A percentile compares a stretch with the other conserved stretches of the same genome.
phyloP scores from a whole-genome alignment of 768 basidiomycete species.

The Trametes maxima region DNA sequence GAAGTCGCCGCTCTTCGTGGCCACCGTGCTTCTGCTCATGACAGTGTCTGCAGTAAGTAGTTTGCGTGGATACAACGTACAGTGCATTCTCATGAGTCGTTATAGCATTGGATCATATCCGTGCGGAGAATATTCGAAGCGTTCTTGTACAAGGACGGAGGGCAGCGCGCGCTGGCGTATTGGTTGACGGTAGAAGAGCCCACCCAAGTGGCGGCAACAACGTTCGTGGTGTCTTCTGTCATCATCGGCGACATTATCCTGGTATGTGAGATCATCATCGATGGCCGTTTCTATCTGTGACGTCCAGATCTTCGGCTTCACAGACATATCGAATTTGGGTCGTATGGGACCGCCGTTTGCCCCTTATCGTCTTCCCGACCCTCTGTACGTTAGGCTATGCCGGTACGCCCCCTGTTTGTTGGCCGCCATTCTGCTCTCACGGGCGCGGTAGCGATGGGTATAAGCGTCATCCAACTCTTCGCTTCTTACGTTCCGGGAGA shows the following conservation, averaged over 20 bases:
- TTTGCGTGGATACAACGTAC: background rate
- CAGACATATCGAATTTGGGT: constrained; percentile 18
- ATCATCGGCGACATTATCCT: constrained; percentile 17
- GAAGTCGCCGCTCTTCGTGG: constrained; percentile 1
- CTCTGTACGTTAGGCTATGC: constrained; percentile 9
- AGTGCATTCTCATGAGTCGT: background rate
- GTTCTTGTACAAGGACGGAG: background rate
- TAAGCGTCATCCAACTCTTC: constrained; percentile 14
- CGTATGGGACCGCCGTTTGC: constrained; percentile 8
- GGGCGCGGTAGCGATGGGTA: background rate
- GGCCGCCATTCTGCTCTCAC: background rate
- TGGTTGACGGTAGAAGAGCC: constrained; percentile 2
- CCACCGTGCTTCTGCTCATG: background rate
- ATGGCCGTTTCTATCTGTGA: background rate
- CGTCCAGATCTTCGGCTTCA: background rate
- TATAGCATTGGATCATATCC: constrained; percentile 12
- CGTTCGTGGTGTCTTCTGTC: constrained; percentile 11
- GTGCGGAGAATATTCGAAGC: constrained; percentile 16
- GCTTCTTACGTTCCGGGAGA: background rate
- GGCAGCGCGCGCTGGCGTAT: background rate
- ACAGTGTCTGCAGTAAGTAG: background rate
- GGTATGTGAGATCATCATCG: background rate
- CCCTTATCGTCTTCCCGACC: constrained; percentile 11
- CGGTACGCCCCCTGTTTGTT: background rate
- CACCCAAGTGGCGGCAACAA: constrained; percentile 3